Evolutionary conservation across 1,284 basidiomycete species (phyloP), one percentile per base, ranked within the genome.

Genomic region (Athelia sp.): DNA sequence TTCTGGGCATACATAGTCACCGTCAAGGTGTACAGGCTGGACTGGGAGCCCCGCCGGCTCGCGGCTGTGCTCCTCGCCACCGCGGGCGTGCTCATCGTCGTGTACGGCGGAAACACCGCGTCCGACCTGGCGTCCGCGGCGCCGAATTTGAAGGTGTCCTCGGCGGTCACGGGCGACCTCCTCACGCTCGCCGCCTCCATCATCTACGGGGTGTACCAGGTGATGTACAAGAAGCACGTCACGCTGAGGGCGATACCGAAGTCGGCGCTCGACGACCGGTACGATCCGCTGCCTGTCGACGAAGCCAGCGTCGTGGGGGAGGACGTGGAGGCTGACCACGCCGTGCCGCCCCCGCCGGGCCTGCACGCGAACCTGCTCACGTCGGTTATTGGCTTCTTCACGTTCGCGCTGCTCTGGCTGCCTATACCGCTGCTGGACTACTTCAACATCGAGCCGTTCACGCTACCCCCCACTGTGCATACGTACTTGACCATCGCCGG

Each of bases 1-100:
- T 89, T 92, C 67, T 91, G 90, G 62, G 84, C 84, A 14, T 92
- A 91, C 58, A 57, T 89, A 32, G 74, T 92, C 58, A 76, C 81
- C 8, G 80, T 89, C 48, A 77, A 76, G 60, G 57, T 88, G 2
- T 79, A 79, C 51, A 69, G 74, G 22, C 66, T 79, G 22, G 68
- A 71, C 53, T 89, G 84, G 84, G 79, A 88, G 45, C 56, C 72
- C 1, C 72, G 79, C 46, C 82, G 79, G 36, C 69, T 90, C 31
- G 58, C 77, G 23, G 82, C 89, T 9, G 90, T 93, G 17, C 60
- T 79, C 15, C 67, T 92, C n/a, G 90, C 91, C 2, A 89, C 84
- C 14, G 49, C 79, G 0, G 90, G 91, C 8, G 87, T 87, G 3
- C 61, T 84, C 42, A 73, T 75, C 11, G 87, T 92, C 46, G 81